phyloP scores from a whole-genome alignment of 768 basidiomycete genomes.

The Dentipellis fragilis region DNA sequence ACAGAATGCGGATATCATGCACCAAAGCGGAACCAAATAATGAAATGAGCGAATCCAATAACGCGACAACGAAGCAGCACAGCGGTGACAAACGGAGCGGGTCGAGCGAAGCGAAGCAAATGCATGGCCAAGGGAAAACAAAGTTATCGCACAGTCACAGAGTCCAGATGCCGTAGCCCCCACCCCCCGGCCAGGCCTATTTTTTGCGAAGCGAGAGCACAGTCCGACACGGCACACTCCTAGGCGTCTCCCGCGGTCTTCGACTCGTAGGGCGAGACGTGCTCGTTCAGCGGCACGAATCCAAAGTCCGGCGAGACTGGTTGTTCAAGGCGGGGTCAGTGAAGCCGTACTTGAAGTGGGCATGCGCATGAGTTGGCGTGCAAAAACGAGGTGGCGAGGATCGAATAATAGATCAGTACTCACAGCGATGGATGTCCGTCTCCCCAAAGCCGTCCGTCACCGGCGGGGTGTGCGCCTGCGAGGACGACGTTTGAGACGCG shows the following conservation, averaged over 20 bases:
- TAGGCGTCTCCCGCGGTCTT: background rate
- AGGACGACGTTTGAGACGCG: constrained; percentile 67
- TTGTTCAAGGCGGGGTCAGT: constrained; percentile 30
- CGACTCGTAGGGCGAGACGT: constrained; percentile 19
- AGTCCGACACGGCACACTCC: background rate
- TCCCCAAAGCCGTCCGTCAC: constrained; percentile 55
- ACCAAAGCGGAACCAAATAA: background rate
- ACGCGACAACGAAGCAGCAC: background rate
- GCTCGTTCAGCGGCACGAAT: constrained; percentile 75
- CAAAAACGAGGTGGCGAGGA: background rate
- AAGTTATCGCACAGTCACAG: too few relatives aligned
- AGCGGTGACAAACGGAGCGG: background rate
- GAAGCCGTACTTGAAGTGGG: constrained; percentile 1
- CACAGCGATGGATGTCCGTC: constrained; percentile 77
- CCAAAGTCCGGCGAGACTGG: constrained; percentile 81
- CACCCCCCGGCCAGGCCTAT: too few relatives aligned
- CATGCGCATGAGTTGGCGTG: constrained; percentile 2
- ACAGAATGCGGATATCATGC: background rate
- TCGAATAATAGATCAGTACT: constrained; percentile 27
- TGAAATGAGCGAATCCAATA: background rate
- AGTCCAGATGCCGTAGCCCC: too few relatives aligned
- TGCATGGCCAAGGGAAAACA: too few relatives aligned
- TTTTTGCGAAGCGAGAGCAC: background rate
- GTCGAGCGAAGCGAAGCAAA: background rate
- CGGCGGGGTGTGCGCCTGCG: constrained; percentile 76